These are phyloP conservation scores for Lactarius indigo DNA, from an alignment of 768 basidiomycete genomes.

Conservation along the genomic window DNA sequence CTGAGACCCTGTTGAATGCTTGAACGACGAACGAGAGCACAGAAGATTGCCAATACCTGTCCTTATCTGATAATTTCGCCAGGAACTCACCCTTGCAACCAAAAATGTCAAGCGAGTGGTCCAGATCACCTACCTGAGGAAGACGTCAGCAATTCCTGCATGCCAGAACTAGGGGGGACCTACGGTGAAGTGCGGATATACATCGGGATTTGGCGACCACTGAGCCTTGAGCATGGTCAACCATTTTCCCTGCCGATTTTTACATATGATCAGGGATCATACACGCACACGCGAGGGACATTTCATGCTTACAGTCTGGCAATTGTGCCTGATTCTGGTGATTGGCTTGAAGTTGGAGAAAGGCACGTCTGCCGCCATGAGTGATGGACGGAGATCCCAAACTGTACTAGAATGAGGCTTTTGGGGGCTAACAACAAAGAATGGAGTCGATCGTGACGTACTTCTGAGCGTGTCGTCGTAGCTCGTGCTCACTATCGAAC, in stretches of 20 bases:
- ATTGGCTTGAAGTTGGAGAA: slow-evolving; percentile 67
- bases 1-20: slow-evolving; percentile 52
- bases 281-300: neutral
- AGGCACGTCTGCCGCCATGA: slow-evolving; percentile 42
- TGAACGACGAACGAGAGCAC: neutral
- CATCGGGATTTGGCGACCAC: slow-evolving; percentile 76
- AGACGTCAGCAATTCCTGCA: neutral
- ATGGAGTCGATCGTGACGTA: slow-evolving; percentile 37
- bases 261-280: neutral
- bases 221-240: slow-evolving; percentile 71
- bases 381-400: slow-evolving; percentile 64
- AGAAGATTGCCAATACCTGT: slow-evolving; percentile 42
- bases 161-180: slow-evolving; percentile 23
- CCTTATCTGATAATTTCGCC: slow-evolving; percentile 52
- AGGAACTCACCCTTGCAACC: slow-evolving; percentile 75
- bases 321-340: slow-evolving; percentile 61
- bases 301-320: slow-evolving; percentile 63
- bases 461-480: slow-evolving; percentile 76
- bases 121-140: slow-evolving; percentile 69
- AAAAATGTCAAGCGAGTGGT: slow-evolving; percentile 71
- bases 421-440: neutral
- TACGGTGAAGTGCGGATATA: slow-evolving; percentile 82
- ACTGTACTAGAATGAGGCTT: slow-evolving; percentile 42
- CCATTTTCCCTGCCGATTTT: slow-evolving; percentile 67
- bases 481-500: slow-evolving; percentile 76